Percentiles rank a stretch among this genome's conserved stretches.
Evolutionary conservation across 2,329 filamentous ascomycete species (phyloP).

Genomic region (Botrytis galanthina): DNA sequence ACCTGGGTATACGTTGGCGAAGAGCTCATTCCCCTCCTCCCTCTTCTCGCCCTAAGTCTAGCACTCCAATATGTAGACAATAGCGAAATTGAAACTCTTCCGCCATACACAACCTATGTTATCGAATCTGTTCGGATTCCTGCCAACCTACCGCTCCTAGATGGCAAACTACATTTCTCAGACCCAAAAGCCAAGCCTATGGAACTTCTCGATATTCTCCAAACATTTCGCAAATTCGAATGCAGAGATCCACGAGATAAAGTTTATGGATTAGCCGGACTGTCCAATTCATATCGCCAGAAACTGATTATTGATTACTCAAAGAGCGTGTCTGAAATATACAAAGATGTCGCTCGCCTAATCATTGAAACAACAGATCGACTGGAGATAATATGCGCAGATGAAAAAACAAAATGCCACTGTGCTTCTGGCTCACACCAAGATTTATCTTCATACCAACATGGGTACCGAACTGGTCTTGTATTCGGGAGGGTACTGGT

Average conservation of each 20-base stretch:
- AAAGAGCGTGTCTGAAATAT: not conserved
- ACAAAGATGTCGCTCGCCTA: not conserved
- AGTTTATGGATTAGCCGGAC: not conserved
- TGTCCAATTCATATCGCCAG: not conserved
- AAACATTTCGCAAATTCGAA: not conserved
- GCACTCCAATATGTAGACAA: not conserved
- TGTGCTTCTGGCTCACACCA: not conserved
- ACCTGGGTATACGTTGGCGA: not conserved
- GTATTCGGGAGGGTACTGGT: not conserved
- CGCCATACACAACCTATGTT: not conserved
- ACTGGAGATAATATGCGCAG: not conserved
- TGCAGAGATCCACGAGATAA: not conserved
- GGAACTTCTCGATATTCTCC: not conserved
- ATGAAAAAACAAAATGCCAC: not conserved
- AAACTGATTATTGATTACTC: not conserved
- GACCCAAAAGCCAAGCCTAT: not conserved
- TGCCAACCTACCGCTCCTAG: not conserved
- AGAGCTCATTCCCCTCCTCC: not conserved
- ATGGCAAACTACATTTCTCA: not conserved
- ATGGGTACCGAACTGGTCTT: not conserved
- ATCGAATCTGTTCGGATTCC: not conserved
- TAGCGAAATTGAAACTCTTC: not conserved
- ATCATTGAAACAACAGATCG: not conserved
- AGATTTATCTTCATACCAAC: not conserved
- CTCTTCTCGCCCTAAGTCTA: not conserved